A percentile compares a stretch with the other conserved stretches of the same genome.
Conservation (phyloP, 2,329 filamentous ascomycete genomes). For the Aspergillus fumigatiaffinis region DNA sequence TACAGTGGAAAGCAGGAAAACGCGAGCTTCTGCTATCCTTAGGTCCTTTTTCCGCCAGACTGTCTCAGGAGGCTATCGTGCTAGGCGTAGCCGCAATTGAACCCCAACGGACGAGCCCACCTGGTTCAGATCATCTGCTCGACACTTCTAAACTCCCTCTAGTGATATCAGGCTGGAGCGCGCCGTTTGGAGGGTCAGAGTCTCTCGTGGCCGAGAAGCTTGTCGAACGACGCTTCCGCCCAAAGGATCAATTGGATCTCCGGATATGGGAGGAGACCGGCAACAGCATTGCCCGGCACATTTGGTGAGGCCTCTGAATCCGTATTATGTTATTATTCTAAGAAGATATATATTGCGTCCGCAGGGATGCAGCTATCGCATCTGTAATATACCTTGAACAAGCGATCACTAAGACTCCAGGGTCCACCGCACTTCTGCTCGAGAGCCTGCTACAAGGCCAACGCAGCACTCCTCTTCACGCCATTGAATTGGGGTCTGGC, state of each 20-base stretch:
- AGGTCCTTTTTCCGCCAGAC: conserved; percentile 25
- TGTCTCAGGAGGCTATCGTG: conserved; percentile 23
- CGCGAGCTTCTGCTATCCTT: conserved; percentile 31
- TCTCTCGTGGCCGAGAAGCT: conserved; percentile 47
- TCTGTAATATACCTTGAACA: conserved; percentile 51
- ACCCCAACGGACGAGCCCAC: conserved; percentile 4
- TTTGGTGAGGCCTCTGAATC: conserved; percentile 52
- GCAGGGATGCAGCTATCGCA: conserved; percentile 57
- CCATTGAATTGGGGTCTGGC: conserved; percentile 64
- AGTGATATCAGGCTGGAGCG: conserved; percentile 57
- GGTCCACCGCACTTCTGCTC: conserved; percentile 22
- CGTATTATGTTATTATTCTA: conserved; percentile 4
- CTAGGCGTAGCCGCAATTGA: conserved; percentile 22
- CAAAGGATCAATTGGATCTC: conserved; percentile 39
- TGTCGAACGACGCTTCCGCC: conserved; percentile 53
- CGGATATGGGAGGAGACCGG: conserved; percentile 66
- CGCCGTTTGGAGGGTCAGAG: conserved; percentile 37
- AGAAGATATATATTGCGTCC: conserved; percentile 5
- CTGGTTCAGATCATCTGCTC: conserved; percentile 18
- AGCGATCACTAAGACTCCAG: conserved; percentile 31
- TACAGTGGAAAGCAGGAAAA: conserved; percentile 32
- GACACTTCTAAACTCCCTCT: conserved; percentile 32
- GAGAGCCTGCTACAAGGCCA: conserved; percentile 30
- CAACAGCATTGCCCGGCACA: conserved; percentile 67
- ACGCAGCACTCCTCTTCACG: conserved; percentile 37